Conservation (phyloP, 306 rosid genomes). For the Sophora flavescens region DNA sequence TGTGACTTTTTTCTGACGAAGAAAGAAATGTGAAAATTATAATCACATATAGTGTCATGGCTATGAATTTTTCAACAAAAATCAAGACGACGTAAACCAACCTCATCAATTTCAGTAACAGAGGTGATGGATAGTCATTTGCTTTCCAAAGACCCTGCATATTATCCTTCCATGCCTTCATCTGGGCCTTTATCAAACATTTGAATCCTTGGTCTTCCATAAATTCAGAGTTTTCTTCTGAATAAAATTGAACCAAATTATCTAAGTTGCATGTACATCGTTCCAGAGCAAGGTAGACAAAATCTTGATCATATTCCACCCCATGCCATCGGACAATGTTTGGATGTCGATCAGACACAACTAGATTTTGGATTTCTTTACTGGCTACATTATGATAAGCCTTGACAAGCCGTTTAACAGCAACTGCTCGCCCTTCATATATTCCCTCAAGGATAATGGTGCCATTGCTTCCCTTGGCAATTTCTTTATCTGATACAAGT, state of each 20-base stretch:
- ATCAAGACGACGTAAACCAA: slow-evolving; percentile 42
- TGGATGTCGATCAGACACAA: slow-evolving; percentile 81
- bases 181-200: slow-evolving; percentile 43
- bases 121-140: slow-evolving; percentile 64
- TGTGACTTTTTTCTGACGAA: no score
- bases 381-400: slow-evolving; percentile 73
- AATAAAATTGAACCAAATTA: slow-evolving; percentile 50
- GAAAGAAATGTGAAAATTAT: slow-evolving; percentile 12
- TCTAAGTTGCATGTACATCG: slow-evolving; percentile 78
- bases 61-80: background rate
- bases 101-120: slow-evolving; percentile 80
- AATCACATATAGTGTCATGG: background rate
- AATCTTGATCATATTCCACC: slow-evolving; percentile 82
- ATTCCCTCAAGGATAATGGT: slow-evolving; percentile 80
- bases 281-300: slow-evolving; percentile 82
- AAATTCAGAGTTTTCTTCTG: no score
- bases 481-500: slow-evolving; percentile 65
- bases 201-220: background rate
- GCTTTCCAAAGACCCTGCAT: slow-evolving; percentile 60
- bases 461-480: slow-evolving; percentile 92
- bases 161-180: slow-evolving; percentile 49
- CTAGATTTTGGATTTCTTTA: slow-evolving; percentile 82
- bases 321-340: slow-evolving; percentile 90
- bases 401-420: slow-evolving; percentile 89
- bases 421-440: slow-evolving; percentile 82